Evolutionary conservation across 169 alveolate genomes (phyloP), one percentile per base, ranked within the genome.

Genomic region (Cryptosporidium sp.): DNA sequence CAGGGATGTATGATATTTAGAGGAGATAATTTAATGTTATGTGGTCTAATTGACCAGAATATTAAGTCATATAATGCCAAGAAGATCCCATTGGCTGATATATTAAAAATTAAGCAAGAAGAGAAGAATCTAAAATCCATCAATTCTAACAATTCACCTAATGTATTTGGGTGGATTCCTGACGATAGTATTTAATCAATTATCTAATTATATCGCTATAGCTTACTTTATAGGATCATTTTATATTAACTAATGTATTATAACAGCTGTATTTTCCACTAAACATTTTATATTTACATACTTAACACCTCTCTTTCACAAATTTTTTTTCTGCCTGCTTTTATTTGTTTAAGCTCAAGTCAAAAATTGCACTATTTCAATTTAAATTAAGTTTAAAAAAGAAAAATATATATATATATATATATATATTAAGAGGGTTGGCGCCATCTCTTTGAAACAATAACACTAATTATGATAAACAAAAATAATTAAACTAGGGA

Each of bases 1-100:
- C 75, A 62, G 52, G 89, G 89, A 1, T 80, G 89, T n/a, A 80
- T 80, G 75, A 65, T 80, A 26, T 80, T 80, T 80, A 60, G 89
- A 44, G 89, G 89, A 7, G 89, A 80, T 29, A 80, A 65, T 31
- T 44, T 80, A 33, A 80, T 80, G 89, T 62, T 80, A 42, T 80
- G 89, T 45, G 89, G 89, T 33, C 52, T 60, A 33, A 80, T 80
- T 62, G 75, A 80, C 45, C 65, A 80, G 53, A 42, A 80, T 33
- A n/a, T 65, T 48, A 65, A 60, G 45, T 39, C 51, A 18, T 12
- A 14, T 12, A 80, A 62, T 35, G 89, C 89, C 31, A 80, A 62
- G n/a, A 80, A 48, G 68, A 45, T 16, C 14, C 89, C 89, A 8
- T 58, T 80, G 61, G 45, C 61, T 21, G 80, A 80, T 16, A 45